These are phyloP conservation scores for Acephala macrosclerotiorum DNA, from an alignment of 2,329 filamentous ascomycete species.

Conservation along the genomic window DNA sequence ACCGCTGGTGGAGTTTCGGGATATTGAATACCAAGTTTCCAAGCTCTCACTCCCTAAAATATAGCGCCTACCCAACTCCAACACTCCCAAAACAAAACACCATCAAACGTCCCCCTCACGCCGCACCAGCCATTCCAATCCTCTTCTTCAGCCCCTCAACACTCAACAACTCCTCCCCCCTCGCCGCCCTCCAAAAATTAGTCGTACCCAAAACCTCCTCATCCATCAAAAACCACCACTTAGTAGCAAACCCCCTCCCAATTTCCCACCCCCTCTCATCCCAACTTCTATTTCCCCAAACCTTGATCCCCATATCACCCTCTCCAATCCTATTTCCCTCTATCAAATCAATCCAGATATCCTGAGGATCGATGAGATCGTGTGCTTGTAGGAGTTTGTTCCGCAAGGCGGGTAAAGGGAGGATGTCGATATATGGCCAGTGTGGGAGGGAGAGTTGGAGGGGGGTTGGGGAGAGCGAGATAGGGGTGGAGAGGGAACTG, in stretches of 20 bases:
- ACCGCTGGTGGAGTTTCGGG: no score
- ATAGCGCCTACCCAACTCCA: not conserved
- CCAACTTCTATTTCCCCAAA: constrained; percentile 43
- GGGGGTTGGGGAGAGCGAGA: constrained; percentile 39
- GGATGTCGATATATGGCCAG: constrained; percentile 47
- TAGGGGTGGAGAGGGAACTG: constrained; percentile 41
- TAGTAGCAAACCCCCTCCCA: constrained; percentile 35
- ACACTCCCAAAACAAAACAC: no score
- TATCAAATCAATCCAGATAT: constrained; percentile 33
- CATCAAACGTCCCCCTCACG: not conserved
- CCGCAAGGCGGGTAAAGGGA: constrained; percentile 45
- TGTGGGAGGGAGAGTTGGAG: constrained; percentile 43
- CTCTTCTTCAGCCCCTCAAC: constrained; percentile 5
- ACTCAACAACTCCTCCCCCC: constrained; percentile 35
- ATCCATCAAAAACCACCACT: constrained; percentile 43
- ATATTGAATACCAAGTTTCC: no score
- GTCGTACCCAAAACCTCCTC: constrained; percentile 39
- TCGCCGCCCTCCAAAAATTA: constrained; percentile 41
- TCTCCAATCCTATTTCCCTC: constrained; percentile 20
- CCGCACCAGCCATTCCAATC: not conserved
- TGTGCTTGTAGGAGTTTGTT: constrained; percentile 33
- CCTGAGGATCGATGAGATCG: constrained; percentile 14
- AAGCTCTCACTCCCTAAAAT: no score
- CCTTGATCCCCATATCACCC: constrained; percentile 27
- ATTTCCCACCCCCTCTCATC: constrained; percentile 43